Base-by-base conservation (phyloP, 495 filamentous ascomycete genomes). In the Penicillium longicatenatum region DNA sequence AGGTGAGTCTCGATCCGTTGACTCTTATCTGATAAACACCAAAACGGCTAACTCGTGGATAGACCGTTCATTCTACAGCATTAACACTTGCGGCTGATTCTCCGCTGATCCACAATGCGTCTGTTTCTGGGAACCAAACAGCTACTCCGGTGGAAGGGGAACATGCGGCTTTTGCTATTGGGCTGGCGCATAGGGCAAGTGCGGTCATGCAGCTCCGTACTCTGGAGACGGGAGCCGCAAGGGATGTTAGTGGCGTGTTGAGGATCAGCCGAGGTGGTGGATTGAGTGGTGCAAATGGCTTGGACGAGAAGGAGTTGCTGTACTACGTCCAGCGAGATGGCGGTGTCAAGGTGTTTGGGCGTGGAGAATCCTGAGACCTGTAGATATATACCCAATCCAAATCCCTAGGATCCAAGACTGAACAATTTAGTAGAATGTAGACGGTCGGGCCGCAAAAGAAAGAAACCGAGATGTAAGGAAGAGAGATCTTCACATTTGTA, bases 221-320 rank as follows among this genome's bases (percentile, higher is more conserved):
- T 58, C 71, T 98, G 57, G 90, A 93, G 63, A 96, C 91, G 0
- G 93, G 93, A 1, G 81, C 85, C 16, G 94, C 93, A 50, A 88
- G 81, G 70, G 93, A 98, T 78, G 90, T 97, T 22, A 96, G 89
- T 75, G 93, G 94, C 9, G 90, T 97, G 35, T 60, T 97, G 53
- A 82, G 93, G 62, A 82, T 95, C 50, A 91, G 88, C 9, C 78
- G 75, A 21, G 85, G 86, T 6, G 79, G 76, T 50, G 80, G 75
- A 24, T 75, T 68, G 61, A 67, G 76, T 12, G 70, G 60, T 17
- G 70, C 56, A n/a, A 64, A 72, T n/a, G 54, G 50, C 48, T 53
- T 75, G 64, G 74, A 85, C 57, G 86, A 89, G 50, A 84, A 76
- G 60, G 93, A 97, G 70, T 83, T 88, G 58, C 68, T 97, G 70